Evolutionary conservation across 2,329 filamentous ascomycete genomes (phyloP).

Genomic region (Plectosphaerella sp.): DNA sequence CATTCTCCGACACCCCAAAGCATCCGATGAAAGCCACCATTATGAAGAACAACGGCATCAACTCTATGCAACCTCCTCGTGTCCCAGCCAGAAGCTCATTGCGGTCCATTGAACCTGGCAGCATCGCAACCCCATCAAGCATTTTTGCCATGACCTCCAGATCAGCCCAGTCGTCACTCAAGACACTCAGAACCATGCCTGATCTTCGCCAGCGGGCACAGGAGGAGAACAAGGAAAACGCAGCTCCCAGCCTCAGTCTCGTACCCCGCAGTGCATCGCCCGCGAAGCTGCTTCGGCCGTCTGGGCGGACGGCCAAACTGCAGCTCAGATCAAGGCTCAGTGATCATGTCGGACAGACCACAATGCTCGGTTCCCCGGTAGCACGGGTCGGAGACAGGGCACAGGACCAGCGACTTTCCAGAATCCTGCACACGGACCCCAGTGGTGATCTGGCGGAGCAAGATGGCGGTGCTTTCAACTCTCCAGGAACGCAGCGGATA

Average conservation of each 20-base stretch:
- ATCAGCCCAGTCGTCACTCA: not conserved
- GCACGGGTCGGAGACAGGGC: no score
- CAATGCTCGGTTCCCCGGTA: no score
- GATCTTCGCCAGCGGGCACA: not conserved
- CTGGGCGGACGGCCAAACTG: not conserved
- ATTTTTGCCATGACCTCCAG: not conserved
- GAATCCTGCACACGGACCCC: no score
- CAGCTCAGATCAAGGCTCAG: no score
- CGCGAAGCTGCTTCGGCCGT: conserved; percentile 5
- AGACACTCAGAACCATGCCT: not conserved
- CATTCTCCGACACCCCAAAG: not conserved
- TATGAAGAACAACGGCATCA: not conserved
- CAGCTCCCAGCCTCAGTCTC: not conserved
- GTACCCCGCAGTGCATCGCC: conserved; percentile 4
- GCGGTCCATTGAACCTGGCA: not conserved
- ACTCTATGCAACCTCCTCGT: not conserved
- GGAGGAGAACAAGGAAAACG: not conserved
- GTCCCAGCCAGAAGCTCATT: not conserved
- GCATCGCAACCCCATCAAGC: not conserved
- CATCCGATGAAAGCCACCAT: not conserved
- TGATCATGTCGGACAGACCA: no score
- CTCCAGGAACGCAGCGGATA: conserved; percentile 42
- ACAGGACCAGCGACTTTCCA: no score
- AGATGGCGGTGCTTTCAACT: not conserved
- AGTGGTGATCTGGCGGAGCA: not conserved